Evolutionary conservation across 345 rosid genomes (phyloP).

Genomic region (Eucalyptus erythrocorys): DNA sequence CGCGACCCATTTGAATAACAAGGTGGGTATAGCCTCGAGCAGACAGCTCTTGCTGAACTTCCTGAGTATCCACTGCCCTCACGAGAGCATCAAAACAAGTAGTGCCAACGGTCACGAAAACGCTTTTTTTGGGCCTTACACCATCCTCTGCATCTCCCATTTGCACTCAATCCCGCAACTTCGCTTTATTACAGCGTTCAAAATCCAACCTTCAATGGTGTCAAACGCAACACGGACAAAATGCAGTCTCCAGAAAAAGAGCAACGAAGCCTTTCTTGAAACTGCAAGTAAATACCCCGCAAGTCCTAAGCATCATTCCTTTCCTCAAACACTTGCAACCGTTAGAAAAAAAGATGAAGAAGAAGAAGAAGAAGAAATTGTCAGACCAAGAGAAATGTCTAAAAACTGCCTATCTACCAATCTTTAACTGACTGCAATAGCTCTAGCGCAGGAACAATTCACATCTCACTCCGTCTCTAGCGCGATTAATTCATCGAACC

Average conservation of each 20-base stretch:
- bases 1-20: constrained; percentile 83
- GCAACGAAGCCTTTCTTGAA: neutral
- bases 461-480: neutral
- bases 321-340: neutral
- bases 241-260: neutral
- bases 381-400: neutral
- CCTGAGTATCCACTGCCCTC: constrained; percentile 35
- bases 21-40: constrained; percentile 73
- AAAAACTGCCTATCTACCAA: neutral
- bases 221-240: neutral
- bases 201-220: neutral
- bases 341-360: too few species aligned
- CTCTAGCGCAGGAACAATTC: neutral
- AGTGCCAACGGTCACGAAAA: constrained; percentile 86
- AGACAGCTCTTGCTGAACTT: constrained; percentile 42
- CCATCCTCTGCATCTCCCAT: neutral
- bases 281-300: neutral
- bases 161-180: neutral
- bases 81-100: constrained; percentile 83
- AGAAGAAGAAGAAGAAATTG: too few species aligned
- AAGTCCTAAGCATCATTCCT: neutral
- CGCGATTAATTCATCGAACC: neutral
- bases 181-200: rapidly evolving
- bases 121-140: constrained; percentile 21
- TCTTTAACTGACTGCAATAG: neutral